phyloP scores from a whole-genome alignment of 441 rosid genomes.

The Gossypium davidsonii region DNA sequence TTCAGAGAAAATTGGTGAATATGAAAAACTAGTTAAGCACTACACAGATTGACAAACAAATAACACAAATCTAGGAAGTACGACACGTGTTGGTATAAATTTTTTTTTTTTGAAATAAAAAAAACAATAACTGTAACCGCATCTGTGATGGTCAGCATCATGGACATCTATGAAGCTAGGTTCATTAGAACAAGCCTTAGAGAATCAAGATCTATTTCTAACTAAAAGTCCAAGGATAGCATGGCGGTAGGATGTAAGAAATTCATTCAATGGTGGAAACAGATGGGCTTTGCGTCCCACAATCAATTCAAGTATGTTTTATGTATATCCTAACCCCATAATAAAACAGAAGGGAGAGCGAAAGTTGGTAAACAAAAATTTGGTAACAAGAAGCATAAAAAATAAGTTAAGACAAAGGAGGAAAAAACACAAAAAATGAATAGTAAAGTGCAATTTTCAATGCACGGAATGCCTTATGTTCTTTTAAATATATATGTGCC shows the following conservation, averaged over 20 bases:
- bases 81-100: neutral
- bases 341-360: neutral
- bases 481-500: neutral
- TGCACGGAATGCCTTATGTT: neutral
- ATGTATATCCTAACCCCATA: neutral
- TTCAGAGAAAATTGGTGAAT: conserved; percentile 25
- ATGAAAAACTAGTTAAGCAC: conserved; percentile 24
- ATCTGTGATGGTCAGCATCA: neutral
- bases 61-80: neutral
- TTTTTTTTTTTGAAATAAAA: neutral
- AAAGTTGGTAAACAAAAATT: neutral
- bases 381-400: conserved; percentile 1
- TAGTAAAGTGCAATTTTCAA: neutral
- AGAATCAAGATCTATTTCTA: neutral
- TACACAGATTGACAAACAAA: conserved; percentile 17
- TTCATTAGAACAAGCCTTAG: neutral
- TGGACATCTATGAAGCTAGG: neutral
- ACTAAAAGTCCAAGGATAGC: neutral
- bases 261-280: neutral
- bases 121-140: neutral
- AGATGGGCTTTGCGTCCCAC: neutral
- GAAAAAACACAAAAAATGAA: neutral
- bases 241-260: neutral
- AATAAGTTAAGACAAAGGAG: neutral
- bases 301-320: neutral